These are phyloP conservation scores for Arthrinium puccinioides DNA, from an alignment of 2,329 filamentous ascomycete species.

Conservation along the genomic window DNA sequence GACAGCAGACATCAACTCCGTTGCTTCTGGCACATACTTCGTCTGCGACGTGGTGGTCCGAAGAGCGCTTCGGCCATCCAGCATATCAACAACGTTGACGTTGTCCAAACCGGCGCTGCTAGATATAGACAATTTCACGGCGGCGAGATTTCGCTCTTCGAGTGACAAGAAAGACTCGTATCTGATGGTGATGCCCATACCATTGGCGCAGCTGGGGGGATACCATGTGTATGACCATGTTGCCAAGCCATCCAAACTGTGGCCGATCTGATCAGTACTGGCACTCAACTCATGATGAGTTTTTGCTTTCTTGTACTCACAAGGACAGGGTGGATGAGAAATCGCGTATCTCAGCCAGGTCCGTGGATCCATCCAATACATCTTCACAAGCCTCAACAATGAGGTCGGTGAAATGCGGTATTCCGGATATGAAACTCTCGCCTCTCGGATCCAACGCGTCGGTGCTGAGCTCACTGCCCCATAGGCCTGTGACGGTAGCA, in stretches of 20 bases:
- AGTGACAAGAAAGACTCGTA: constrained; percentile 1
- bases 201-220: neutral
- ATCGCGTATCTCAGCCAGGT: neutral
- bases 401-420: constrained; percentile 2
- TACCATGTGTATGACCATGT: constrained; percentile 1
- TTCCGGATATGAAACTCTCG: constrained; percentile 1
- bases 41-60: neutral
- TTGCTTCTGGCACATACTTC: neutral
- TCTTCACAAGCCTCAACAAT: constrained; percentile 1
- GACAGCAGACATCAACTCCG: neutral
- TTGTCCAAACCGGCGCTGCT: neutral
- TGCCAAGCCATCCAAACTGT: neutral
- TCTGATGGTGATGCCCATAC: neutral
- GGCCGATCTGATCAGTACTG: neutral
- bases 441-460: constrained; percentile 1
- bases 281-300: neutral
- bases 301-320: neutral
- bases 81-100: neutral
- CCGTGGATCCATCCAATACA: neutral
- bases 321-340: neutral
- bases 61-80: constrained; percentile 1
- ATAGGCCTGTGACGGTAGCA: neutral
- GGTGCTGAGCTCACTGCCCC: constrained; percentile 1
- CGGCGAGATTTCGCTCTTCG: neutral
- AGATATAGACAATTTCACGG: neutral